Base-by-base conservation (phyloP, 2,329 filamentous ascomycete species). In the Sarocladiaceae sp. region DNA sequence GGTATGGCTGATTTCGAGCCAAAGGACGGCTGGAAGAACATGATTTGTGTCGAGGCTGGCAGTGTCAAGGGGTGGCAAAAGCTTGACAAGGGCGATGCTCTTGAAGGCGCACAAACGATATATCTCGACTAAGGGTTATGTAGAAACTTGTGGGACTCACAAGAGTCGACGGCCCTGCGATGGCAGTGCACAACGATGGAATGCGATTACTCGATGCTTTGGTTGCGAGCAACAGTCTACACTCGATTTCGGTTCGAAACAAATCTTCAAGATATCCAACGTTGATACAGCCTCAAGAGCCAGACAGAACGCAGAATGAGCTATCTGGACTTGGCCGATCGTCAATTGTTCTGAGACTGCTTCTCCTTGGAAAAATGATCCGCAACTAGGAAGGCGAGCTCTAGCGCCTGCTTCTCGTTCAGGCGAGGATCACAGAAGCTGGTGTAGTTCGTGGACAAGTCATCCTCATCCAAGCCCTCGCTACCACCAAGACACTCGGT, bases 391-490 rank as follows among this genome's bases (percentile, higher is more conserved):
- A 98, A 98, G 0, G 93, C 90, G 61, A 97, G 66, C 70, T 98
- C 93, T 12, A 98, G 74, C 1, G 93, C 90, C 70, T 98, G 93
- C 69, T 97, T 96, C 74, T 97, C 93, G 59, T 98, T 98, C 53
- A 98, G 69, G 19, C 93, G 71, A 4, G 93, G 93, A 62, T 98
- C 93, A 63, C 93, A 98, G 70, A 91, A 97, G 29, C 85, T 95
- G 4, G 89, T 95, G 66, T 98, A 98, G 57, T 95, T 90, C 51
- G 88, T 78, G 2, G 84, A 84, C 55, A 98, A 62, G 58, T 96
- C 91, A 50, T 93, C 86, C 63, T 97, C 93, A 27, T 78, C 86
- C 47, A 97, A 68, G 0, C 85, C 87, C 59, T 88, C 88, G 50
- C 88, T 91, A 16, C 93, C 93, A 46, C 93, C 89, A 1, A 95